Evolutionary conservation across 2,329 filamentous ascomycete species (phyloP), one percentile per base, ranked within the genome.

Genomic region (Pseudogymnoascus sp.): DNA sequence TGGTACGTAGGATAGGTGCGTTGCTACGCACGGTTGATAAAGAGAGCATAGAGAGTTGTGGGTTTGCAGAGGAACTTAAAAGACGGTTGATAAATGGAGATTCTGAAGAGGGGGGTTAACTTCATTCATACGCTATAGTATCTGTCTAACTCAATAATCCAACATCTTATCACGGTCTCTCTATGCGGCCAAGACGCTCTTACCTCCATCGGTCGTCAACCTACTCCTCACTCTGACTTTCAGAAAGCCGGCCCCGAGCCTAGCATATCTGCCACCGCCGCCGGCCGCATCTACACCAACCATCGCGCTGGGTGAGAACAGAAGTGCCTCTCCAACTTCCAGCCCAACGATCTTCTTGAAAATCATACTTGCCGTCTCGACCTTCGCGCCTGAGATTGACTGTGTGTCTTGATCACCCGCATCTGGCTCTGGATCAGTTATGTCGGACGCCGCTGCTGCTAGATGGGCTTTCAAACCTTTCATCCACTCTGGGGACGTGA

Each of bases 401-500:
- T 65, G 61, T 18, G 65, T 68, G 62, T 72, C 70, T 2, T 60
- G 66, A 1, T 70, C 69, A 2, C 69, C 59, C 70, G 69, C 64
- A 35, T 66, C 63, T 11, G 71, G 68, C 28, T 69, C 72, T 67
- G 69, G 68, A 64, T 70, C 70, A 59, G 67, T 67, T 59, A 73
- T 59, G 6, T 66, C 11, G 31, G 60, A 38, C 60, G 70, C 66
- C 12, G 77, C 70, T 2, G 75, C 82, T 4, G 80, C 82, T 1
- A 88, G 72, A 69, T 84, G 76, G 0, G 66, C 66, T 53, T 71
- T 69, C 5, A 84, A 73, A 2, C 38, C 33, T 33, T n/a, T 69
- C 28, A 84, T 79, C 88, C 87, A 90, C 1, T 80, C 79, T 0
- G 87, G 87, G 0, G 82, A 86, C 0, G 79, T 84, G 72, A 92